These are phyloP conservation scores for Candida nonsorbophila DNA, from an alignment of 805 yeast species.

Conservation along the genomic window DNA sequence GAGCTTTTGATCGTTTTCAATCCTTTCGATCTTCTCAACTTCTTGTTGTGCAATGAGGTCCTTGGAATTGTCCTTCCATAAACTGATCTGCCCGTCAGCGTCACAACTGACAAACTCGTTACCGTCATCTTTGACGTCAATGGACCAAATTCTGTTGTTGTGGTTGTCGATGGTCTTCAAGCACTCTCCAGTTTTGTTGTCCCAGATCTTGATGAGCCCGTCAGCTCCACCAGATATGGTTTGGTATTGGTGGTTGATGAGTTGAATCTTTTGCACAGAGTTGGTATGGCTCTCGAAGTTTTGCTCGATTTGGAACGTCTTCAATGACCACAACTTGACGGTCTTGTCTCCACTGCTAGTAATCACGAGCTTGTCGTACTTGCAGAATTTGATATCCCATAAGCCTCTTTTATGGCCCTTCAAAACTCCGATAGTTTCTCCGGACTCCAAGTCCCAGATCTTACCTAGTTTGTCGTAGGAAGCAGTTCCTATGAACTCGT, in stretches of 20 bases:
- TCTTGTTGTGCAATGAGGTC: conserved; percentile 56
- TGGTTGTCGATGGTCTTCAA: conserved; percentile 84
- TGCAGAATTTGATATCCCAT: conserved; percentile 85
- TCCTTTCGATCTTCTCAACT: conserved; percentile 44
- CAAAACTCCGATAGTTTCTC: conserved; percentile 80
- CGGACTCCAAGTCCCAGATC: conserved; percentile 80
- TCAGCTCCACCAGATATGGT: conserved; percentile 85
- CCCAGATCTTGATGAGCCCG: conserved; percentile 92
- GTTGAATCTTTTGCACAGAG: conserved; percentile 78
- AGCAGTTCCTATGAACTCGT: conserved; percentile 84
- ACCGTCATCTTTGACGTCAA: conserved; percentile 63
- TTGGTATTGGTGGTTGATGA: conserved; percentile 63
- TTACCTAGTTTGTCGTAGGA: conserved; percentile 91
- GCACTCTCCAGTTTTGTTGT: conserved; percentile 65
- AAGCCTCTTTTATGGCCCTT: conserved; percentile 92
- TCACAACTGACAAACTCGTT: conserved; percentile 77
- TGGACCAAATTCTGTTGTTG: conserved; percentile 91
- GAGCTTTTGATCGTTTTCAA: conserved; percentile 87
- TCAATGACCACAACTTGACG: conserved; percentile 80
- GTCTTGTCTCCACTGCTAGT: conserved; percentile 95
- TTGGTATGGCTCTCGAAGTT: conserved; percentile 95
- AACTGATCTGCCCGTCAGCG: conserved; percentile 87
- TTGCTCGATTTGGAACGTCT: conserved; percentile 65
- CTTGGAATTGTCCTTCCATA: conserved; percentile 87
- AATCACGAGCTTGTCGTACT: conserved; percentile 67